These are phyloP conservation scores for Pseudogymnoascus sp. DNA, from an alignment of 2,329 filamentous ascomycete species.

Conservation along the genomic window DNA sequence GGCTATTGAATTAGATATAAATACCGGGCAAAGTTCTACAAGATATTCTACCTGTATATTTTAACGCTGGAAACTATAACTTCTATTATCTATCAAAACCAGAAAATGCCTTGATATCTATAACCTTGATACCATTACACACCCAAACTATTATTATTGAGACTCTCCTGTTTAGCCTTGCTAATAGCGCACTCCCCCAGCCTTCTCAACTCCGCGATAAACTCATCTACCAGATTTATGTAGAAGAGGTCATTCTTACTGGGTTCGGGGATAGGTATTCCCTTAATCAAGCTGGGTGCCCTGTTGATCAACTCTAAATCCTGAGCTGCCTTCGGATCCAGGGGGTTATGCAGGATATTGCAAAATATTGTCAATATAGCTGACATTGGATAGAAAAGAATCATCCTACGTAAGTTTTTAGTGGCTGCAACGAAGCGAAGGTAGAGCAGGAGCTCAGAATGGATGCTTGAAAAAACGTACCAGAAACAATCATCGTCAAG, in stretches of 20 bases:
- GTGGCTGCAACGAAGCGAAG: constrained; percentile 27
- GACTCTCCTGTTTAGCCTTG: not conserved
- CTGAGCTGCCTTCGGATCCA: constrained; percentile 34
- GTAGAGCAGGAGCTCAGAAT: constrained; percentile 29
- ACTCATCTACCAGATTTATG: constrained; percentile 36
- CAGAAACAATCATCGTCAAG: constrained; percentile 40
- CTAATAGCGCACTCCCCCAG: constrained; percentile 34
- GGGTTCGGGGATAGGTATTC: constrained; percentile 30
- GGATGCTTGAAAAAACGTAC: constrained; percentile 32
- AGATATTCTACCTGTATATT: not conserved
- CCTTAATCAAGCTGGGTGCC: constrained; percentile 38
- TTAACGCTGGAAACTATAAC: not conserved
- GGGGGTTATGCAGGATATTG: constrained; percentile 44
- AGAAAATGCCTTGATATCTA: not conserved
- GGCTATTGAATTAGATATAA: not conserved
- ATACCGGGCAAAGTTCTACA: not conserved
- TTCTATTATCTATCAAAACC: not conserved
- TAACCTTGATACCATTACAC: not conserved
- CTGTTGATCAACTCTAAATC: constrained; percentile 42
- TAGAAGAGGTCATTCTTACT: constrained; percentile 34
- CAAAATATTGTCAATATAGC: constrained; percentile 49
- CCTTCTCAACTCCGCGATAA: constrained; percentile 38
- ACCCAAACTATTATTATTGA: not conserved
- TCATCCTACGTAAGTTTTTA: constrained; percentile 34
- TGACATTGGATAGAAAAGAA: constrained; percentile 50